Evolutionary conservation across 805 yeast genomes (phyloP).

Genomic region (Candida manassasensis): DNA sequence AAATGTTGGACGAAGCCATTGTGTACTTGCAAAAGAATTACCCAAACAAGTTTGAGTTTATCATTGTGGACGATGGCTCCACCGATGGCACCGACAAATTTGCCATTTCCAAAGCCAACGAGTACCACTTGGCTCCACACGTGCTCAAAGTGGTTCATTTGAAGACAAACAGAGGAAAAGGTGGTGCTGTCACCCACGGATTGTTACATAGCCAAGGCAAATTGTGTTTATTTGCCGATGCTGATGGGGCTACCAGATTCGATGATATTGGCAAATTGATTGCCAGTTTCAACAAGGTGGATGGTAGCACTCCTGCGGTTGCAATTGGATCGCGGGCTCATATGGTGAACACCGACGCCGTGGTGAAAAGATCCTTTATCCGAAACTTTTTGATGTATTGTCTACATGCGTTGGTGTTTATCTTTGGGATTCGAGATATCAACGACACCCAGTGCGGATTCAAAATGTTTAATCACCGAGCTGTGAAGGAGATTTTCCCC

Average conservation of each 20-base stretch:
- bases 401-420: slow-evolving; percentile 75
- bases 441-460: slow-evolving; percentile 98
- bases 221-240: slow-evolving; percentile 86
- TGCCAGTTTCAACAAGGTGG: slow-evolving; percentile 29
- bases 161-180: slow-evolving; percentile 78
- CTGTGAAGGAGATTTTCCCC: slow-evolving; percentile 69
- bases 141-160: slow-evolving; percentile 68
- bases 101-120: slow-evolving; percentile 59
- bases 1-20: slow-evolving; percentile 69
- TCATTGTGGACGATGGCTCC: slow-evolving; percentile 92
- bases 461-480: slow-evolving; percentile 75
- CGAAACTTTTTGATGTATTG: slow-evolving; percentile 93
- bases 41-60: slow-evolving; percentile 56
- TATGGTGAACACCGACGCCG: slow-evolving; percentile 93
- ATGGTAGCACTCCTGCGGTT: slow-evolving; percentile 42
- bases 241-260: slow-evolving; percentile 92
- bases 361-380: slow-evolving; percentile 75
- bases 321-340: slow-evolving; percentile 88
- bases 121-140: slow-evolving; percentile 48
- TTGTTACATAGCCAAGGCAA: slow-evolving; percentile 68
- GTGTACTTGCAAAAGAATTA: slow-evolving; percentile 42
- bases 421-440: slow-evolving; percentile 83
- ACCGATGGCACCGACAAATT: slow-evolving; percentile 70
- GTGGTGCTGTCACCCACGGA: slow-evolving; percentile 92
- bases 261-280: slow-evolving; percentile 57